Evolutionary conservation across 768 basidiomycete genomes (phyloP).

Genomic region (Rhodotorula paludigena): DNA sequence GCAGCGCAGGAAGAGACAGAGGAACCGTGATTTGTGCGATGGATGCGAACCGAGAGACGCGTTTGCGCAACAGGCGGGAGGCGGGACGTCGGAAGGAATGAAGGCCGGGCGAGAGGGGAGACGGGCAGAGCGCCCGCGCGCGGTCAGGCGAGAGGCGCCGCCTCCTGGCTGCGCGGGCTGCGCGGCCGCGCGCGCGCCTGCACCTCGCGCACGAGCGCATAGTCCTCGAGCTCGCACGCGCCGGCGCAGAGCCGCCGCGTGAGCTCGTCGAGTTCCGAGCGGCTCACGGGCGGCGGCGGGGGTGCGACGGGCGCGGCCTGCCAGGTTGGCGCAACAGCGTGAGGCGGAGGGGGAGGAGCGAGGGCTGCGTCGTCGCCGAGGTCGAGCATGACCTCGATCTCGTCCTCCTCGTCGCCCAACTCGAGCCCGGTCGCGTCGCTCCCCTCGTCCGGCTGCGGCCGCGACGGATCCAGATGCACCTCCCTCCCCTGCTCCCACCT

Average conservation of each 20-base stretch:
- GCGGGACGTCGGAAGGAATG: no score
- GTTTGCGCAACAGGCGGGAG: no score
- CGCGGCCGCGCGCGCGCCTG: constrained; percentile 8
- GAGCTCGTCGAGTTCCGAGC: constrained; percentile 21
- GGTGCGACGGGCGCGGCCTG: no score
- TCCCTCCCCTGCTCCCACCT: constrained; percentile 22
- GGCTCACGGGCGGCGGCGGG: background rate
- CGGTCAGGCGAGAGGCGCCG: background rate
- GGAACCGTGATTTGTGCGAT: no score
- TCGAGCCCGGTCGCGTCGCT: background rate
- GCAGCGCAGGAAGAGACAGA: no score
- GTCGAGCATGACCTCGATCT: constrained; percentile 26
- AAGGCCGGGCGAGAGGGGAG: no score
- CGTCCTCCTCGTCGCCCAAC: constrained; percentile 1
- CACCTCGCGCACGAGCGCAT: constrained; percentile 21
- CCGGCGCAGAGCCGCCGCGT: background rate
- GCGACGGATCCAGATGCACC: background rate
- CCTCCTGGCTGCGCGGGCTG: background rate
- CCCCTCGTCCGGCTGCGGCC: background rate
- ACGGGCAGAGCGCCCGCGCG: background rate
- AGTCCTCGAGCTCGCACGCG: constrained; percentile 34
- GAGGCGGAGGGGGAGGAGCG: no score
- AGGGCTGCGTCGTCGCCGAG: background rate
- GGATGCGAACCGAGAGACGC: no score
- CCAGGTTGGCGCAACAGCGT: no score